These are phyloP conservation scores for Phytophthora constricta DNA, from an alignment of 352 stramenopile species.

Conservation along the genomic window DNA sequence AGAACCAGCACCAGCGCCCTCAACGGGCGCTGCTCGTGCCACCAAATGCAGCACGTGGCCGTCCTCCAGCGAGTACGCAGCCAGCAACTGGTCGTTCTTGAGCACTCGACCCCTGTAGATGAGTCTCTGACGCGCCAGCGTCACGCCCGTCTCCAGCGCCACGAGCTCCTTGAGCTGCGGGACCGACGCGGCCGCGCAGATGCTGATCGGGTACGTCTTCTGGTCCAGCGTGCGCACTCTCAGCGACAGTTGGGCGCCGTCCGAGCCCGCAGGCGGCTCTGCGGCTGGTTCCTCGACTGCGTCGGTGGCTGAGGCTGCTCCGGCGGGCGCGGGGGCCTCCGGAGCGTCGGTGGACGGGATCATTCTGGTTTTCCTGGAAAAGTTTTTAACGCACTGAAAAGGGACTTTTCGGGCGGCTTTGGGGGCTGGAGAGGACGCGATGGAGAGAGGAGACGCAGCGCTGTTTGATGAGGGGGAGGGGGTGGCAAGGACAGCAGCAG, in stretches of 20 bases:
- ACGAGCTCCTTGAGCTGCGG: constrained; percentile 79
- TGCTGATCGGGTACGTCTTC: constrained; percentile 75
- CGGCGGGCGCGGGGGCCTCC: background rate
- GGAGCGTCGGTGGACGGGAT: background rate
- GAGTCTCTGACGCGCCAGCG: constrained; percentile 74
- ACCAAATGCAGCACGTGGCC: constrained; percentile 86
- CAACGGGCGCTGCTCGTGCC: constrained; percentile 54
- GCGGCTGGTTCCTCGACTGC: constrained; percentile 25
- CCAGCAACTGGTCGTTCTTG: constrained; percentile 84
- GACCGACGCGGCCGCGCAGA: constrained; percentile 70
- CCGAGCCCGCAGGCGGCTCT: constrained; percentile 18
- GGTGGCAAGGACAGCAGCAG: background rate
- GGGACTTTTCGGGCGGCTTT: background rate
- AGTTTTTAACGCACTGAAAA: background rate
- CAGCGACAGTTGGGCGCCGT: constrained; percentile 54
- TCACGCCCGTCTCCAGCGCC: constrained; percentile 72
- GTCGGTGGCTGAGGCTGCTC: background rate
- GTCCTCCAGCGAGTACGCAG: constrained; percentile 80
- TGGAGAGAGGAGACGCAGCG: background rate
- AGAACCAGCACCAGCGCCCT: constrained; percentile 3
- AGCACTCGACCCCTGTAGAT: constrained; percentile 89
- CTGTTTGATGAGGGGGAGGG: background rate
- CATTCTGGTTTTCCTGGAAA: constrained; percentile 12
- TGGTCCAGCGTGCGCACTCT: constrained; percentile 89
- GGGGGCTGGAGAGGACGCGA: background rate